Evolutionary conservation across 1,284 basidiomycete species (phyloP).

Genomic region (Rhodotorula sp.): DNA sequence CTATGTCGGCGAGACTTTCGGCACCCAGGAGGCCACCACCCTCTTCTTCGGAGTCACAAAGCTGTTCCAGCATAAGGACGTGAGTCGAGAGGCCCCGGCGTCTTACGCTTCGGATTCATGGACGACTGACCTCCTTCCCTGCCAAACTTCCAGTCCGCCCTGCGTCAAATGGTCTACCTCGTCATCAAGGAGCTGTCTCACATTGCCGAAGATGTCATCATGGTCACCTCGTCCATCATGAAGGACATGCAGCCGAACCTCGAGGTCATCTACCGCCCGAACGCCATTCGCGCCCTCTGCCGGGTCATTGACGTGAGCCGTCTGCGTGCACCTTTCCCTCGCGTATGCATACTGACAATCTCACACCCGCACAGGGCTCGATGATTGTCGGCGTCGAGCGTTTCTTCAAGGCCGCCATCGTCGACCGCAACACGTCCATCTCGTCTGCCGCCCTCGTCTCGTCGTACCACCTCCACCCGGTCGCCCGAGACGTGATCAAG

Average conservation of each 20-base stretch:
- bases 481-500: slow-evolving; percentile 90
- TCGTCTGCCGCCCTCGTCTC: slow-evolving; percentile 95
- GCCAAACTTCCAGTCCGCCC: slow-evolving; percentile 66
- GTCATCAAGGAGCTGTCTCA: slow-evolving; percentile 97
- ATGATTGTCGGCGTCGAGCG: slow-evolving; percentile 98
- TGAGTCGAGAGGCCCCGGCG: slow-evolving; percentile 54
- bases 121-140: not conserved
- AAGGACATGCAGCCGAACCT: slow-evolving; percentile 99
- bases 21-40: slow-evolving; percentile 92
- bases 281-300: slow-evolving; percentile 93
- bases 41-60: slow-evolving; percentile 99
- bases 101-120: too few species aligned
- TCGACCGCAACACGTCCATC: slow-evolving; percentile 93
- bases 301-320: slow-evolving; percentile 92
- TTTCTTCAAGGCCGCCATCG: slow-evolving; percentile 99
- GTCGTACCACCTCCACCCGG: slow-evolving; percentile 90
- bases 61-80: slow-evolving; percentile 99
- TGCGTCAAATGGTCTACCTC: slow-evolving; percentile 97
- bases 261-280: slow-evolving; percentile 97
- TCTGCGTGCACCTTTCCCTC: too few species aligned
- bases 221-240: slow-evolving; percentile 99
- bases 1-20: slow-evolving; percentile 93
- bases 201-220: slow-evolving; percentile 98
- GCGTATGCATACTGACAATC: too few species aligned
- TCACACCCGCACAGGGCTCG: slow-evolving; percentile 63